Percentiles rank a stretch among this genome's conserved stretches.
These are phyloP conservation scores for Cryphonectria japonica DNA, from an alignment of 2,329 filamentous ascomycete species.

Conservation along the genomic window DNA sequence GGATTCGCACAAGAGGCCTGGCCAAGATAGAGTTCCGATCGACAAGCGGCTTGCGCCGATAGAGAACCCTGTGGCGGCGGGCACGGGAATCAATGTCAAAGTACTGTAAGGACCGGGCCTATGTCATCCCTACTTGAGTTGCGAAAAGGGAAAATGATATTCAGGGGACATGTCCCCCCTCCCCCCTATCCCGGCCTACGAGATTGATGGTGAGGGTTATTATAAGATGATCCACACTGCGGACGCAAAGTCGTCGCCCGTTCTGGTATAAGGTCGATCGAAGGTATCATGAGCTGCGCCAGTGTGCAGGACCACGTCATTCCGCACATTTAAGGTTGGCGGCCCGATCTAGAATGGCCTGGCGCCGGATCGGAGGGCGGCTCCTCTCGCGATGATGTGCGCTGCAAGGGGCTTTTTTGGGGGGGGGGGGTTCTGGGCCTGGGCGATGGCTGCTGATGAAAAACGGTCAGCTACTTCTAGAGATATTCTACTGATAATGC, in stretches of 20 bases:
- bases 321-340: constrained; percentile 14
- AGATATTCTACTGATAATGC: not conserved
- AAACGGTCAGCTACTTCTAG: not conserved
- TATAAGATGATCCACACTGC: not conserved
- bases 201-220: not conserved
- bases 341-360: constrained; percentile 6
- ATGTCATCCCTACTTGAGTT: not conserved
- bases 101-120: not conserved
- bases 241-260: not conserved
- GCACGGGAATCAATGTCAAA: not conserved
- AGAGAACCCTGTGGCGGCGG: not conserved
- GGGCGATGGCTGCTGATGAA: not conserved
- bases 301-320: constrained; percentile 9
- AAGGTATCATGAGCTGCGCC: not conserved
- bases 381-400: not conserved
- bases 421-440: not conserved
- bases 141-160: constrained; percentile 13
- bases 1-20: not conserved
- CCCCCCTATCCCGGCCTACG: not conserved
- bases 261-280: constrained; percentile 7
- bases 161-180: not conserved
- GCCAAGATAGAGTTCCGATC: not conserved
- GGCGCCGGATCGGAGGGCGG: constrained; percentile 2
- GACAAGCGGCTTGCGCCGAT: constrained; percentile 1
- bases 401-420: not conserved